Base-by-base conservation (phyloP, 257 asterid genomes). In the Hygrophila difformis region DNA sequence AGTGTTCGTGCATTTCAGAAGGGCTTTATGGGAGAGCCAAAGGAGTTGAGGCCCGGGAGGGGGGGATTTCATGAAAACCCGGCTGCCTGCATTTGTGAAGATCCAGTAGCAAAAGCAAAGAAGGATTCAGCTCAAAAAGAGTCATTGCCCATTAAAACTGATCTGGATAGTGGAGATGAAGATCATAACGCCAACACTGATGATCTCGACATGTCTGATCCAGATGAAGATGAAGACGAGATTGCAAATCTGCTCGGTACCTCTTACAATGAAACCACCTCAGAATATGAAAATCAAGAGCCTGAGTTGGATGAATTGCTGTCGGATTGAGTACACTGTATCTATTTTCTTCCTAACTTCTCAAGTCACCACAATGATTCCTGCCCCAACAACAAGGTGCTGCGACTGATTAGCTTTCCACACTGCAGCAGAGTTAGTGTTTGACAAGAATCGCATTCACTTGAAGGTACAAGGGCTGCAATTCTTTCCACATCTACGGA, bases 61-160 rank as follows among this genome's bases (percentile, higher is more conserved):
- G 99, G 99, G 24, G 96, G 44, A 26, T 91, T 91, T 68, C 97
- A 86, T 7, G 99, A 86, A 62, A 80, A 86, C 47, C 99, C 99
- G 23, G 63, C 95, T 49, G 10, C 93, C 50, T 91, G 99, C 73
- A 82, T 91, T 11, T 91, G 99, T 66, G 89, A 80, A 67, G 75
- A 77, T 29, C 33, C 91, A 1, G 88, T 66, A 28, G 85, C 82
- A 44, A 67, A 66, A 60, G 43, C 49, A 38, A 61, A 64, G 58
- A 50, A 36, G 53, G 68, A 45, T 29, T 53, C 65, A 23, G 61
- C 56, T 49, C 71, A 31, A 18, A 63, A 56, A 38, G 71, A 26
- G 39, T 56, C 48, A 43, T 42, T 48, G 34, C 73, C 60, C 6
- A 41, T 24, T 12, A 70, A 47, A 67, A 73, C 37, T 50, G 86